Conservation (phyloP, 495 filamentous ascomycete genomes). For the Recurvomyces mirabilis region DNA sequence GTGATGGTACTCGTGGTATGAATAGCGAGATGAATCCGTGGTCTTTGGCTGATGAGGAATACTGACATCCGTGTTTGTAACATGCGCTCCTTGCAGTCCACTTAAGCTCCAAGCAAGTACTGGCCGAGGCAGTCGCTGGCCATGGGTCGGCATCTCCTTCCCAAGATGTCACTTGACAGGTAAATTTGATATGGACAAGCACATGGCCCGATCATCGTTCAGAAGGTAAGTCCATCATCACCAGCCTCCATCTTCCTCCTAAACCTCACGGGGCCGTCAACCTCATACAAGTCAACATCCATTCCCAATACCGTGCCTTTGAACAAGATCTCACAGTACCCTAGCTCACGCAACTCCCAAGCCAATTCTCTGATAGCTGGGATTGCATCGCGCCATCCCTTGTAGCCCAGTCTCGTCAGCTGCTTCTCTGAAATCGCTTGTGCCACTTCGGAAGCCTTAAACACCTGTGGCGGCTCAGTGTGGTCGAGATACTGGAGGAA, state of each 20-base stretch:
- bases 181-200: no score
- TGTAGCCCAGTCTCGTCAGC: slow-evolving; percentile 14
- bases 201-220: no score
- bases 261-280: slow-evolving; percentile 10
- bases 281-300: slow-evolving; percentile 6
- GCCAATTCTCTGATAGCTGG: slow-evolving; percentile 16
- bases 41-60: no score
- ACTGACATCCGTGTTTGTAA: no score
- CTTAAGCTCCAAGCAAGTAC: no score
- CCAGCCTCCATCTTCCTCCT: background rate
- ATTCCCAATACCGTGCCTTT: slow-evolving; percentile 4
- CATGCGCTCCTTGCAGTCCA: no score
- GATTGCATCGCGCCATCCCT: slow-evolving; percentile 10
- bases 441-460: slow-evolving; percentile 12
- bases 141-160: no score
- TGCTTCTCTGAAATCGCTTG: slow-evolving; percentile 1
- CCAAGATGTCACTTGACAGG: no score
- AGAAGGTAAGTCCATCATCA: background rate
- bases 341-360: slow-evolving; percentile 13
- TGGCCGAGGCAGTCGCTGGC: no score
- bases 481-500: slow-evolving; percentile 15
- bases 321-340: slow-evolving; percentile 11
- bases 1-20: no score
- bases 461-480: slow-evolving; percentile 13
- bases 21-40: no score